These are phyloP conservation scores for Pulveroboletus sp. DNA, from an alignment of 768 basidiomycete species.

Conservation along the genomic window DNA sequence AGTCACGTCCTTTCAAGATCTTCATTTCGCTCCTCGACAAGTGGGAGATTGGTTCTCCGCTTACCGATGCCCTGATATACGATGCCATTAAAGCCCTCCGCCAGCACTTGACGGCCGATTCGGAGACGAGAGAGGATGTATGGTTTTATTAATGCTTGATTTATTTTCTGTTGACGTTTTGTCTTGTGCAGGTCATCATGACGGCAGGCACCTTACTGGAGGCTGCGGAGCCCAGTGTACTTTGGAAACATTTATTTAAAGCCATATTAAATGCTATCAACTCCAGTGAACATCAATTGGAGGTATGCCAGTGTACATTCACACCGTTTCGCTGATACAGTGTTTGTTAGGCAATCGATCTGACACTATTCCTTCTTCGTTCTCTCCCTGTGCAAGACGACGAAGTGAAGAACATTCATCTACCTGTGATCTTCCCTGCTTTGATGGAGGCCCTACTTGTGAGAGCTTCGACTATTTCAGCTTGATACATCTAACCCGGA, in stretches of 20 bases:
- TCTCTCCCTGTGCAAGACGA: slow-evolving; percentile 81
- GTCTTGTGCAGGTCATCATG: slow-evolving; percentile 52
- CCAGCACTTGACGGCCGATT: slow-evolving; percentile 45
- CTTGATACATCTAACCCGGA: slow-evolving; percentile 1
- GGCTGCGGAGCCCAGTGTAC: slow-evolving; percentile 81
- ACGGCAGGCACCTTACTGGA: slow-evolving; percentile 89
- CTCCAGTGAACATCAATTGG: slow-evolving; percentile 37
- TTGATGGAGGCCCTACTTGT: slow-evolving; percentile 65
- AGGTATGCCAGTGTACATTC: slow-evolving; percentile 39
- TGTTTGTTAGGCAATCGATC: slow-evolving; percentile 50
- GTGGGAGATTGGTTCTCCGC: slow-evolving; percentile 85
- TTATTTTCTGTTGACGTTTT: neutral
- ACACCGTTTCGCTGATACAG: slow-evolving; percentile 2
- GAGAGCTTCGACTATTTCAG: slow-evolving; percentile 2
- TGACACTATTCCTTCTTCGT: slow-evolving; percentile 68
- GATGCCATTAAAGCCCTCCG: slow-evolving; percentile 76
- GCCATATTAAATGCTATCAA: slow-evolving; percentile 52
- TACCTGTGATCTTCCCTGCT: slow-evolving; percentile 73
- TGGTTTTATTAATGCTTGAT: slow-evolving; percentile 13
- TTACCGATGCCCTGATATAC: slow-evolving; percentile 76
- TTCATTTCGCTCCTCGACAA: slow-evolving; percentile 94
- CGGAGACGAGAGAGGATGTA: slow-evolving; percentile 61
- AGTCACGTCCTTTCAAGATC: slow-evolving; percentile 89
- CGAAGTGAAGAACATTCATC: slow-evolving; percentile 73
- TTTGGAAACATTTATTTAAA: slow-evolving; percentile 76